Evolutionary conservation across 2,329 filamentous ascomycete species (phyloP).

Genomic region (Plenodomus tracheiphilus): DNA sequence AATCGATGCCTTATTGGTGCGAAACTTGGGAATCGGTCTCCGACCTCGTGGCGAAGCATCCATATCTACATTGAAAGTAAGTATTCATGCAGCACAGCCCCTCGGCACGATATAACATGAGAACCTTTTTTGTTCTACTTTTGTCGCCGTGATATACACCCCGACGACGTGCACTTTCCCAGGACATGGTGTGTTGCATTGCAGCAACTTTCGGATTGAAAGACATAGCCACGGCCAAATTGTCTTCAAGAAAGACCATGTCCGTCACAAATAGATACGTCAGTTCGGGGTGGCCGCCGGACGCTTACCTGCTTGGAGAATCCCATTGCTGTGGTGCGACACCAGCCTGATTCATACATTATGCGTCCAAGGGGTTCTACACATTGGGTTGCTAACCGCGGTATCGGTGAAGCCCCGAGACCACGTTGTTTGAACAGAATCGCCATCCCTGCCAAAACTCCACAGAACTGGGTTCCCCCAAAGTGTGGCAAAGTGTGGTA

Average conservation of each 20-base stretch:
- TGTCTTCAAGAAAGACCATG: constrained; percentile 38
- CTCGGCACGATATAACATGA: not conserved
- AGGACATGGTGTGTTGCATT: constrained; percentile 37
- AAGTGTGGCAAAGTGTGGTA: not conserved
- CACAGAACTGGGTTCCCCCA: not conserved
- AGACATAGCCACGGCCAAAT: constrained; percentile 23
- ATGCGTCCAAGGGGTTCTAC: constrained; percentile 1
- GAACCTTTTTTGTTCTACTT: constrained; percentile 7
- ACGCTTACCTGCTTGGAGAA: constrained; percentile 15
- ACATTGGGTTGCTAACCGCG: constrained; percentile 1
- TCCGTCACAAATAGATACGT: constrained; percentile 22
- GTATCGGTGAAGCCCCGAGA: not conserved
- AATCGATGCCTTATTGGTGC: too few relatives aligned
- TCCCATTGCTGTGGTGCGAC: constrained; percentile 31
- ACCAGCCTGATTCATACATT: not conserved
- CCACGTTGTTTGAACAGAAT: not conserved
- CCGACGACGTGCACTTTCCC: too few relatives aligned
- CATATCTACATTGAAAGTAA: too few relatives aligned
- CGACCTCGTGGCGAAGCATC: too few relatives aligned
- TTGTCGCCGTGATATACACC: too few relatives aligned
- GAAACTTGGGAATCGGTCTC: too few relatives aligned
- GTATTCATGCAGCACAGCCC: too few relatives aligned
- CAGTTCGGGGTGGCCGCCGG: constrained; percentile 13
- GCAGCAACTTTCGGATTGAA: constrained; percentile 23
- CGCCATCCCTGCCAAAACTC: not conserved